phyloP scores from a whole-genome alignment of 2,329 filamentous ascomycete species.

The Penicillium digitatum region DNA sequence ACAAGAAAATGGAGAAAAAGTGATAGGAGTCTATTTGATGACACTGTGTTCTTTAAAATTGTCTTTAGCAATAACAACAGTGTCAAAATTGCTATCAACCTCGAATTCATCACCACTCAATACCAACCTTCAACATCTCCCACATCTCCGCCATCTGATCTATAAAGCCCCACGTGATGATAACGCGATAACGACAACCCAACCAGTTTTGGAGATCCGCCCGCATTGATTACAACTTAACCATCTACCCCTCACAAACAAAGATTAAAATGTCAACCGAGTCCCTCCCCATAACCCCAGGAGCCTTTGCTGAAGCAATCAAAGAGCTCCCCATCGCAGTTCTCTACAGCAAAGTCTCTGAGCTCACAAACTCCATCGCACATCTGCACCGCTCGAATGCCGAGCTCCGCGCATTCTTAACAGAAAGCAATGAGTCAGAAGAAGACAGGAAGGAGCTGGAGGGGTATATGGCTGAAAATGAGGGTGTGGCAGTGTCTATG shows the following conservation, averaged over 20 bases:
- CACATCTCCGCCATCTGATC: background rate
- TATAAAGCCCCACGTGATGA: constrained; percentile 16
- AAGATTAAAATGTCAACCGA: constrained; percentile 47
- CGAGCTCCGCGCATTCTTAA: constrained; percentile 52
- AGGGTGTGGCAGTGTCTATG: constrained; percentile 54
- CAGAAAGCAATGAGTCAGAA: constrained; percentile 50
- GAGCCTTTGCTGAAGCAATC: constrained; percentile 54
- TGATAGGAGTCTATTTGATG: too few relatives aligned
- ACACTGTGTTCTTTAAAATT: background rate
- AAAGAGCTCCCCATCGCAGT: constrained; percentile 55
- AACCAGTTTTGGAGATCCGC: background rate
- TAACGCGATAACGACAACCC: constrained; percentile 16
- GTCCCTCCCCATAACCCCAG: constrained; percentile 48
- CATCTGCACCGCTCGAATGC: constrained; percentile 57
- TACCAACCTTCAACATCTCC: background rate
- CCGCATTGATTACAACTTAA: background rate
- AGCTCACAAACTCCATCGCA: constrained; percentile 57
- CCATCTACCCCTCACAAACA: background rate
- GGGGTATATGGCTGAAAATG: constrained; percentile 53
- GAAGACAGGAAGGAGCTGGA: constrained; percentile 41
- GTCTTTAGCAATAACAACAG: background rate
- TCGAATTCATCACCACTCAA: background rate
- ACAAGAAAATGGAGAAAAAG: background rate
- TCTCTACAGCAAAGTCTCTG: constrained; percentile 58
- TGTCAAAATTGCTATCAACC: background rate